Percentiles rank a stretch among this genome's conserved stretches.
Conservation (phyloP, 192 early-diverging fungal species). For the Helicostylum pulchrum region DNA sequence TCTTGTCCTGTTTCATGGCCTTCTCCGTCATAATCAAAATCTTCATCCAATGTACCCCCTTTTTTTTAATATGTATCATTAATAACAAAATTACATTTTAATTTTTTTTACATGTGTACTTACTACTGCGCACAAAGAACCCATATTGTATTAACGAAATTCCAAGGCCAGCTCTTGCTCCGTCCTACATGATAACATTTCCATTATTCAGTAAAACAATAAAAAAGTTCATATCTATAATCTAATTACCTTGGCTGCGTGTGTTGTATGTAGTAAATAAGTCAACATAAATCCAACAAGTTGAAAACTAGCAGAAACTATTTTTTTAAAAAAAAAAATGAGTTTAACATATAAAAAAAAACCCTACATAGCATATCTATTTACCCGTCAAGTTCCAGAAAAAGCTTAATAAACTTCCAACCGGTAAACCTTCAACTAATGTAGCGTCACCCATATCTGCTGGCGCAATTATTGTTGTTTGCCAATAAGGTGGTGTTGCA, state of each 20-base stretch:
- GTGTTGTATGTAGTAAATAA: conserved; percentile 79
- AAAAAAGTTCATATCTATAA: not conserved
- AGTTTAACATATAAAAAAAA: too few relatives aligned
- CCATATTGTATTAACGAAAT: conserved; percentile 75
- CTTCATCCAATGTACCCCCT: conserved; percentile 35
- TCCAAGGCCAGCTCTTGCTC: conserved; percentile 72
- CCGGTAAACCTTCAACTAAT: conserved; percentile 85
- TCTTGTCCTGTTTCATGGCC: not conserved
- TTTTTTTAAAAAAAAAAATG: conserved; percentile 24
- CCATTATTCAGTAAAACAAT: not conserved
- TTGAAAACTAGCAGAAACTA: conserved; percentile 69
- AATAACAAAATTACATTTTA: not conserved
- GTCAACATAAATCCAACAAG: conserved; percentile 85
- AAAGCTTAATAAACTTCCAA: conserved; percentile 72
- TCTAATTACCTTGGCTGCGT: conserved; percentile 63
- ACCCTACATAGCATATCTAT: not conserved
- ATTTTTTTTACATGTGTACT: not conserved
- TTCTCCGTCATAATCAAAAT: conserved; percentile 23
- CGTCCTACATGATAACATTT: conserved; percentile 39
- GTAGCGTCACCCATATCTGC: conserved; percentile 72
- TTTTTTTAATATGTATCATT: not conserved
- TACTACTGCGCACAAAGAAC: conserved; percentile 53
- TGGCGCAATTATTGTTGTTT: conserved; percentile 67
- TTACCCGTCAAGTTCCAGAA: conserved; percentile 68
- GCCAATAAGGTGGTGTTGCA: conserved; percentile 60